Percentiles rank a stretch among this genome's conserved stretches.
phyloP scores from a whole-genome alignment of 495 filamentous ascomycete genomes.

The Cladorrhinum samala region DNA sequence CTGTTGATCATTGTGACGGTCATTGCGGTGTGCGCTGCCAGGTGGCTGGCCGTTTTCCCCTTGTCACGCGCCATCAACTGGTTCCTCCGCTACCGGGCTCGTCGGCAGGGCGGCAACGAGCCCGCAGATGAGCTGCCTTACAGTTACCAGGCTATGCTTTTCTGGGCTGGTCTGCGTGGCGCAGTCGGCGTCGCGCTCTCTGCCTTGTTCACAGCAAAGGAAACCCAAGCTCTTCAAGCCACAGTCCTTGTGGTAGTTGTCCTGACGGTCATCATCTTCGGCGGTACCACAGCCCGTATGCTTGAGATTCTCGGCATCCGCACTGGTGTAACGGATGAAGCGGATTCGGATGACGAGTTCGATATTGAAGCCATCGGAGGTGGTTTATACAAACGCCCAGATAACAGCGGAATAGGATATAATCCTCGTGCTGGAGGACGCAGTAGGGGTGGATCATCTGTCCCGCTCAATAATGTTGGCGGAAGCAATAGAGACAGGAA shows the following conservation, averaged over 20 bases:
- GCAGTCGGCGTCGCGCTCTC: conserved; percentile 95
- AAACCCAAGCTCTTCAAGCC: conserved; percentile 72
- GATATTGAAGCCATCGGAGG: conserved; percentile 82
- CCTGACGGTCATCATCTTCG: conserved; percentile 96
- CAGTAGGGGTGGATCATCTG: conserved; percentile 43
- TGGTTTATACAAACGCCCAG: conserved; percentile 71
- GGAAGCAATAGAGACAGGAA: conserved; percentile 27
- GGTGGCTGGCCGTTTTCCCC: conserved; percentile 92
- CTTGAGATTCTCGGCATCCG: conserved; percentile 90
- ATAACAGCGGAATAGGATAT: conserved; percentile 59
- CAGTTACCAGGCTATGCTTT: conserved; percentile 93
- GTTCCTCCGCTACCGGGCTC: conserved; percentile 85
- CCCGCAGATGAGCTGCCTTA: conserved; percentile 88
- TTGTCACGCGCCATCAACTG: conserved; percentile 87
- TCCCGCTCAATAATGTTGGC: conserved; percentile 49
- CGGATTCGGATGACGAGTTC: conserved; percentile 96
- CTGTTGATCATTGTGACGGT: conserved; percentile 92
- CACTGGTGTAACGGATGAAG: conserved; percentile 92
- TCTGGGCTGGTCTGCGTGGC: conserved; percentile 94
- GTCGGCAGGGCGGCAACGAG: conserved; percentile 65
- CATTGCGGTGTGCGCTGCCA: conserved; percentile 81
- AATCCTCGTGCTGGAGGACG: conserved; percentile 47
- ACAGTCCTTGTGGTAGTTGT: conserved; percentile 97
- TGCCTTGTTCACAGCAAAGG: conserved; percentile 74
- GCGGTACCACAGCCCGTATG: conserved; percentile 97